phyloP scores from a whole-genome alignment of 2,329 filamentous ascomycete genomes.

The Zymoseptoria pseudotritici region DNA sequence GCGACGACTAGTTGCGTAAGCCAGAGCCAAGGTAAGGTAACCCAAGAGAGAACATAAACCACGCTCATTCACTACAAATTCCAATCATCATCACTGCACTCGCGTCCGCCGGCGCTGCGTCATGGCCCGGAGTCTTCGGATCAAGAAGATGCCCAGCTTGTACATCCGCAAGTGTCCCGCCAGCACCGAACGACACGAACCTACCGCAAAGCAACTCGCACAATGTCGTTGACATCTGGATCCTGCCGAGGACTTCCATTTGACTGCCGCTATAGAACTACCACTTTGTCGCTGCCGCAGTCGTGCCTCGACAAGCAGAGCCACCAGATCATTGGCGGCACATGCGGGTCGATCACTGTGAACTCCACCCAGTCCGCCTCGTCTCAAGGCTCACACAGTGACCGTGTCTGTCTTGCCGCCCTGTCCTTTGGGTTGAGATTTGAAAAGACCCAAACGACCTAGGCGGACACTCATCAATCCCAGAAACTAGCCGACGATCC shows the following conservation, averaged over 20 bases:
- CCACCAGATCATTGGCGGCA: not conserved
- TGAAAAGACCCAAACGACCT: too few species aligned
- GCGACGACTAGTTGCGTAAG: not conserved
- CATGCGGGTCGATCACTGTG: not conserved
- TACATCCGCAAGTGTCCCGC: not conserved
- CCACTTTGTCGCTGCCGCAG: not conserved
- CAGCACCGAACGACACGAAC: not conserved
- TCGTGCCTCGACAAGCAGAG: not conserved
- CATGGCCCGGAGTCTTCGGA: not conserved
- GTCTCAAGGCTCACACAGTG: not conserved
- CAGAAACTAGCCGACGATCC: not conserved
- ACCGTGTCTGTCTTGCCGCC: not conserved
- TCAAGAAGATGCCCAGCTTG: not conserved
- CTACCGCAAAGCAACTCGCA: not conserved
- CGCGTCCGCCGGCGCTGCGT: not conserved
- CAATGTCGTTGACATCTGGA: too few species aligned
- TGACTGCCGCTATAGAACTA: not conserved
- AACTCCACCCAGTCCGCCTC: not conserved
- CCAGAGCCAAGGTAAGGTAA: not conserved
- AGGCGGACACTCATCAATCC: not conserved
- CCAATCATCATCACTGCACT: not conserved
- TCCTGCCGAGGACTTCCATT: not conserved
- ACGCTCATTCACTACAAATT: not conserved
- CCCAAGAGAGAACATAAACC: not conserved
- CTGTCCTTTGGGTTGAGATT: not conserved